Conservation (phyloP, 192 early-diverging fungal species). For the Coemansia umbellata region DNA sequence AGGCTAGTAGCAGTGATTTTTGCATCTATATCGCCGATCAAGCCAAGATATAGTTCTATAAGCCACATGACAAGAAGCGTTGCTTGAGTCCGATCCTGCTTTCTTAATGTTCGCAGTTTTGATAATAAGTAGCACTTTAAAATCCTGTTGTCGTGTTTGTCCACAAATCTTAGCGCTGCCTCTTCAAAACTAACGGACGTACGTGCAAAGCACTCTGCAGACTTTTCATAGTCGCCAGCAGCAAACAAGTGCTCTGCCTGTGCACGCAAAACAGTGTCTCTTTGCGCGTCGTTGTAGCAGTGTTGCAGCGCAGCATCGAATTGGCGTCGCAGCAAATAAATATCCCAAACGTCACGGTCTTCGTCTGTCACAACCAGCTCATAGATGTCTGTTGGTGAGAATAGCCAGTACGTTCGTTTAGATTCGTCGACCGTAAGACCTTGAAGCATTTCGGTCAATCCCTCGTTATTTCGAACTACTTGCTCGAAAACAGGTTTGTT, state of each 20-base stretch:
- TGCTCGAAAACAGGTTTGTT: constrained; percentile 84
- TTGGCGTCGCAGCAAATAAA: constrained; percentile 76
- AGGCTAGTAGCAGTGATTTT: constrained; percentile 38
- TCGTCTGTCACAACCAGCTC: constrained; percentile 92
- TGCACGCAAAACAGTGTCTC: constrained; percentile 72
- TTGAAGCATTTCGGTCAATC: constrained; percentile 54
- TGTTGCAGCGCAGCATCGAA: constrained; percentile 80
- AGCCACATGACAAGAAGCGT: constrained; percentile 84
- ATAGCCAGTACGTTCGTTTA: constrained; percentile 90
- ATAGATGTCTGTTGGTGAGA: constrained; percentile 75
- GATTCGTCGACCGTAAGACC: constrained; percentile 69
- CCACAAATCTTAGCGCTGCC: constrained; percentile 76
- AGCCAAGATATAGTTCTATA: constrained; percentile 79
- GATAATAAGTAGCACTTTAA: constrained; percentile 73
- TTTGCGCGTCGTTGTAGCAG: constrained; percentile 67
- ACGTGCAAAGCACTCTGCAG: constrained; percentile 86
- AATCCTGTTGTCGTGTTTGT: constrained; percentile 65
- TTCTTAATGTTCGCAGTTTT: constrained; percentile 67
- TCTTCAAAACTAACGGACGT: constrained; percentile 81
- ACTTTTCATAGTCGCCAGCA: constrained; percentile 63
- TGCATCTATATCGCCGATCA: constrained; percentile 66
- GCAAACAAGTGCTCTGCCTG: constrained; percentile 87
- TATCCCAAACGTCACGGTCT: constrained; percentile 91
- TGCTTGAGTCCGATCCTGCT: constrained; percentile 75
- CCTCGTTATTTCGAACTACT: constrained; percentile 50